Evolutionary conservation across 108 stramenopile species (phyloP).

Genomic region (Fragilariopsis cylindrus): DNA sequence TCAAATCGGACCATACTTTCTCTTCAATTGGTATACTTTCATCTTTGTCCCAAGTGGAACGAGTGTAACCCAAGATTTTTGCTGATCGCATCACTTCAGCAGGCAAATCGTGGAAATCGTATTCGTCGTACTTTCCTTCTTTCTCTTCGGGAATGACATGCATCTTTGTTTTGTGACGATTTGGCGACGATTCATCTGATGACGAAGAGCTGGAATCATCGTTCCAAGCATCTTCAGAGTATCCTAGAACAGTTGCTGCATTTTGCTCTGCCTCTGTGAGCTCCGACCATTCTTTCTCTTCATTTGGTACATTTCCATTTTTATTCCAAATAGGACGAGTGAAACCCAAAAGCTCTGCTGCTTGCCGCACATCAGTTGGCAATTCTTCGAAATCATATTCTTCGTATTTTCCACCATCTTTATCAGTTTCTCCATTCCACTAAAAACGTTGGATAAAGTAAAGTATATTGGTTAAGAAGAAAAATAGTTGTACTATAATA

Average conservation of each 20-base stretch:
- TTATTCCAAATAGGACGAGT: conserved; percentile 41
- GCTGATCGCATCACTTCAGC: conserved; percentile 45
- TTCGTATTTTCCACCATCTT: conserved; percentile 19
- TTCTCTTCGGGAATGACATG: conserved; percentile 35
- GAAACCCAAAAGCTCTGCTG: conserved; percentile 43
- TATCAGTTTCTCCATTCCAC: background rate
- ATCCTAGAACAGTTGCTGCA: conserved; percentile 47
- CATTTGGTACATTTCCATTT: conserved; percentile 19
- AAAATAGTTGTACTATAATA: background rate
- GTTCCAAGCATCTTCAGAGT: conserved; percentile 38
- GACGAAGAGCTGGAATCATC: conserved; percentile 32
- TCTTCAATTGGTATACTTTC: conserved; percentile 18
- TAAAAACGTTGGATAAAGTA: background rate
- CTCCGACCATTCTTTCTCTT: conserved; percentile 38
- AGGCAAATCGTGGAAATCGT: conserved; percentile 49
- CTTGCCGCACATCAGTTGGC: conserved; percentile 43
- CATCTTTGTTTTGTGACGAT: conserved; percentile 34
- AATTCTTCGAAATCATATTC: conserved; percentile 49
- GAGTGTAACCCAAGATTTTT: conserved; percentile 38
- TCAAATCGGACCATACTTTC: conserved; percentile 42
- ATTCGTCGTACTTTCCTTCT: conserved; percentile 30
- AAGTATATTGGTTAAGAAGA: background rate
- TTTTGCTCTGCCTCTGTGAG: conserved; percentile 44
- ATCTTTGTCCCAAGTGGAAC: conserved; percentile 42
- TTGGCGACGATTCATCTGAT: conserved; percentile 15